Conservation (phyloP, 1,284 basidiomycete genomes). For the Marasmius fiardii region DNA sequence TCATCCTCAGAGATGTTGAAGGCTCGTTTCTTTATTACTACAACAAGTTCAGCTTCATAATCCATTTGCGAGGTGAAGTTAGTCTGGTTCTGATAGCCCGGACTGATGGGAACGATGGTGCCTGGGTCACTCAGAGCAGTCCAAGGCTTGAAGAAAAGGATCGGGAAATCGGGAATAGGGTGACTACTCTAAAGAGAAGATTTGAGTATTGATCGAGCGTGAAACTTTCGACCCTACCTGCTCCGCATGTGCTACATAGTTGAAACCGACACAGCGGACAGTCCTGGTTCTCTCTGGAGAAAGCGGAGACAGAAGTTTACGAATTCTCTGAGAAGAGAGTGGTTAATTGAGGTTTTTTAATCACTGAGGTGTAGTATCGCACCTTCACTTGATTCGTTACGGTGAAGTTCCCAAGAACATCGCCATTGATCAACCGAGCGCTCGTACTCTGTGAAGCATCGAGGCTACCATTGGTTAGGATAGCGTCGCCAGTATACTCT, state of each 20-base stretch:
- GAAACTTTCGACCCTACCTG: constrained; percentile 24
- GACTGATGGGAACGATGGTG: constrained; percentile 32
- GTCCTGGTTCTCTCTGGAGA: constrained; percentile 30
- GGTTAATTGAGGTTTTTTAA: not conserved
- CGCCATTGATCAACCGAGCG: constrained; percentile 33
- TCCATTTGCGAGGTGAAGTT: constrained; percentile 40
- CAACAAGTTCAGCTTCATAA: constrained; percentile 42
- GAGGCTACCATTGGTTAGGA: constrained; percentile 26
- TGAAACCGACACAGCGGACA: constrained; percentile 34
- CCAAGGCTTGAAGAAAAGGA: constrained; percentile 37
- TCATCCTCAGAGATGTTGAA: constrained; percentile 40
- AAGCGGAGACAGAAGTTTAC: constrained; percentile 32
- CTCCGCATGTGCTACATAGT: constrained; percentile 33
- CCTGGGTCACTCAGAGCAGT: constrained; percentile 37
- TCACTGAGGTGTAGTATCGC: constrained; percentile 1
- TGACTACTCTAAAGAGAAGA: constrained; percentile 13
- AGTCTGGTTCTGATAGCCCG: constrained; percentile 38
- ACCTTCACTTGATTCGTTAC: constrained; percentile 34
- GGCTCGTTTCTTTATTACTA: constrained; percentile 39
- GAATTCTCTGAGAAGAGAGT: constrained; percentile 26
- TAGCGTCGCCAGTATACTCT: constrained; percentile 37
- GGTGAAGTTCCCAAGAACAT: constrained; percentile 35
- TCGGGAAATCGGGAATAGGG: constrained; percentile 17
- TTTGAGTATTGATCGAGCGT: constrained; percentile 31
- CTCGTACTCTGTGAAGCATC: constrained; percentile 35